These are phyloP conservation scores for Phytophthora aleatoria DNA, from an alignment of 352 stramenopile species.

Conservation along the genomic window DNA sequence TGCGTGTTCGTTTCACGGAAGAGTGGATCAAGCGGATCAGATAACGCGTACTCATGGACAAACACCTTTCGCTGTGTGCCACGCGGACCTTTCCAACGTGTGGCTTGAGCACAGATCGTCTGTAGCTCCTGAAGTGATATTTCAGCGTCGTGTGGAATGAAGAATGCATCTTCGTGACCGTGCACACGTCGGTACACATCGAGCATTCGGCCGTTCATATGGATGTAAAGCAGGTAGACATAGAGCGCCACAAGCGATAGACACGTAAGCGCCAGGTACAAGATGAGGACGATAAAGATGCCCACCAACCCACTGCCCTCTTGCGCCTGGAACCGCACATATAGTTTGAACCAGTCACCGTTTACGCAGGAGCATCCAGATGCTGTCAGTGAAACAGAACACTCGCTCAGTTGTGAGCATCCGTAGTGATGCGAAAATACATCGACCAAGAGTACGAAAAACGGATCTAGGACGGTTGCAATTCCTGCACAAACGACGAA, in stretches of 20 bases:
- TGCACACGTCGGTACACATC: slow-evolving; percentile 87
- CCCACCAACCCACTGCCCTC: slow-evolving; percentile 84
- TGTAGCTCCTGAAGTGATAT: slow-evolving; percentile 76
- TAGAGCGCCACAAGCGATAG: slow-evolving; percentile 65
- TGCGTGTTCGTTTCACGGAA: slow-evolving; percentile 79
- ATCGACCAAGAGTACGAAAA: slow-evolving; percentile 84
- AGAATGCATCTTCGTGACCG: slow-evolving; percentile 72
- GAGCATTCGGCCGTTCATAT: slow-evolving; percentile 92
- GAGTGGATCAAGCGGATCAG: slow-evolving; percentile 64
- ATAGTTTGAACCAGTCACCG: slow-evolving; percentile 91
- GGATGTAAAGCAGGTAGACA: slow-evolving; percentile 82
- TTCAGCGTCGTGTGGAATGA: slow-evolving; percentile 90
- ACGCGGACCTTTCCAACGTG: slow-evolving; percentile 62
- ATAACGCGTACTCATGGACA: slow-evolving; percentile 81
- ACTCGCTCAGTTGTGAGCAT: slow-evolving; percentile 55
- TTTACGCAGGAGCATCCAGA: slow-evolving; percentile 65
- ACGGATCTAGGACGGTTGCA: slow-evolving; percentile 77
- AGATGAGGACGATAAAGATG: slow-evolving; percentile 74
- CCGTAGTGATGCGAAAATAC: slow-evolving; percentile 76
- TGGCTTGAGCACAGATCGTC: slow-evolving; percentile 61
- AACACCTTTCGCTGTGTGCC: slow-evolving; percentile 77
- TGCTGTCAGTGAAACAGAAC: slow-evolving; percentile 45
- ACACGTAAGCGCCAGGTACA: slow-evolving; percentile 72
- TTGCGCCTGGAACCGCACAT: slow-evolving; percentile 68
- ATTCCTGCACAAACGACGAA: slow-evolving; percentile 84